Base-by-base conservation (phyloP, 495 filamentous ascomycete species). In the Lepraria neglecta region DNA sequence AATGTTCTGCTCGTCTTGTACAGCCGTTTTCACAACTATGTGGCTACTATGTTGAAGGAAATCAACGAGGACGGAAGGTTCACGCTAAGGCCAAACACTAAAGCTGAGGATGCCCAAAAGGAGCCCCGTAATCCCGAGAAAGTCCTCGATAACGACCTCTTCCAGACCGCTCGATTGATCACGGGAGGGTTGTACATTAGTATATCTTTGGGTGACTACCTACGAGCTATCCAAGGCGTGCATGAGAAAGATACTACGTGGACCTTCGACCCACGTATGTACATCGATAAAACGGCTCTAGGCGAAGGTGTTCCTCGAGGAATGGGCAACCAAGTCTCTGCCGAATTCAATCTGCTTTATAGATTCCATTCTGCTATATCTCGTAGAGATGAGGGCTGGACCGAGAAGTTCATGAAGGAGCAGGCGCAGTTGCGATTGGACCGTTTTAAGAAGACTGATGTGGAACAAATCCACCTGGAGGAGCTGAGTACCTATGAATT, bases 1-100 rank as follows among this genome's bases (percentile, higher is more conserved):
- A 78, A 82, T 43, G 78, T 82, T 0, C 51, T 87, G 1, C 63
- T 92, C 24, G 80, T 92, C 73, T 67, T 71, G 58, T 78, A 73
- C 59, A 73, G 69, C 44, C 68, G 76, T 12, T 78, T 76, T 63
- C 76, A 79, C 58, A 79, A 79, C 51, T 74, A 75, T 52, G 68
- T 70, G 11, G 76, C 69, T 24, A 71, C 74, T 43, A 71, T 80
- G 61, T 70, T 80, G 12, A 73, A 72, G 4, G 9, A 60, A 3
- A 83, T 84, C 69, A 82, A 84, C 61, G 80, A 83, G 50, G 68
- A 67, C 14, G 74, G 72, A 0, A 72, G 74, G 30, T 84, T 84
- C 59, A 63, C 42, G n/a, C 27, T 63, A 3, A 59, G 56, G 7
- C 35, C 58, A 6, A 43, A 62, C 17, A 40, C 24, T 12, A 40